Evolutionary conservation across 2,329 filamentous ascomycete genomes (phyloP).

Genomic region (Colletotrichum filicis): DNA sequence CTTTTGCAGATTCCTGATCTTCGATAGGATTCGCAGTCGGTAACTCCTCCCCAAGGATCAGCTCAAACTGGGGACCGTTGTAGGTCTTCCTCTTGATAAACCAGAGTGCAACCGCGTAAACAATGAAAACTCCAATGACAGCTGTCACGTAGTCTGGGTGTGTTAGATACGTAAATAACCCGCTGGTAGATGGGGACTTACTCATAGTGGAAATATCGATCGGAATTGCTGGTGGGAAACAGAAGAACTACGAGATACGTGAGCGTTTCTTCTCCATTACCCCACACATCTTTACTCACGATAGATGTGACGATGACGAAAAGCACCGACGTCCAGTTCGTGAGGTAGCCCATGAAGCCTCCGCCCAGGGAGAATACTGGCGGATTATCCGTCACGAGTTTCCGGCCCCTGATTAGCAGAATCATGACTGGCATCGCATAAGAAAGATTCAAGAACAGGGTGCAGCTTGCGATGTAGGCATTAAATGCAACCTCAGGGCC

Average conservation of each 20-base stretch:
- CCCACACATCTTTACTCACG: not conserved
- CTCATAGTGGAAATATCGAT: slow-evolving; percentile 22
- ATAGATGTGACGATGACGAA: slow-evolving; percentile 21
- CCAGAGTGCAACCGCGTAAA: slow-evolving; percentile 11
- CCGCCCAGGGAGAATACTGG: slow-evolving; percentile 6
- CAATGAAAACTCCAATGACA: slow-evolving; percentile 3
- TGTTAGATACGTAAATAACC: not conserved
- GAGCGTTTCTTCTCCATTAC: not conserved
- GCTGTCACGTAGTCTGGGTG: slow-evolving; percentile 18
- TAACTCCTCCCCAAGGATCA: slow-evolving; percentile 16
- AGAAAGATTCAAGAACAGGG: slow-evolving; percentile 57
- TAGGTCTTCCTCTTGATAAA: slow-evolving; percentile 3
- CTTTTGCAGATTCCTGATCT: not conserved
- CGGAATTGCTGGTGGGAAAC: slow-evolving; percentile 23
- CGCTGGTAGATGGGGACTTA: not conserved
- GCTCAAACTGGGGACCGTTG: slow-evolving; percentile 18
- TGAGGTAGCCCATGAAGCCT: slow-evolving; percentile 7
- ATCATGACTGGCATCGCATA: slow-evolving; percentile 55
- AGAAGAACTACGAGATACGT: slow-evolving; percentile 10
- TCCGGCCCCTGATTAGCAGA: slow-evolving; percentile 49
- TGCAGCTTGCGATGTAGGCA: slow-evolving; percentile 56
- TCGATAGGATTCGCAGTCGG: not conserved
- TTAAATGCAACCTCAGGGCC: slow-evolving; percentile 56
- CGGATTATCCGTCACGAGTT: slow-evolving; percentile 37
- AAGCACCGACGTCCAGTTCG: slow-evolving; percentile 12